A percentile compares a stretch with the other conserved stretches of the same genome.
These are phyloP conservation scores for Phalaenopsis equestris DNA, from an alignment of 106 monocot genomes.

Conservation along the genomic window DNA sequence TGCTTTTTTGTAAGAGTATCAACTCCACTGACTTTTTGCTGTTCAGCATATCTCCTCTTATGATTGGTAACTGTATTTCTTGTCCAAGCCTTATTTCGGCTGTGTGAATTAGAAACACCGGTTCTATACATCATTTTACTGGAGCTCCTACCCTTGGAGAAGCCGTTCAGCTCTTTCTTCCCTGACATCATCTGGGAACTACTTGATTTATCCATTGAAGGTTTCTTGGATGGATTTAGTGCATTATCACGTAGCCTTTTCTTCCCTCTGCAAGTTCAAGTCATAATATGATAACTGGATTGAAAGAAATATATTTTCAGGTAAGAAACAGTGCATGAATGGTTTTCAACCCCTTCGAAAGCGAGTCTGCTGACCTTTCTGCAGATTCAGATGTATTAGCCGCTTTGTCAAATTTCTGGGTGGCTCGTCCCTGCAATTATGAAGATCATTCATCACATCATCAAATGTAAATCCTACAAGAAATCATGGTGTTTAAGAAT, in stretches of 20 bases:
- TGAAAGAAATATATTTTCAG: background rate
- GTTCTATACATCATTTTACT: background rate
- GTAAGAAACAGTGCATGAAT: background rate
- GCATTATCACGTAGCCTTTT: slow-evolving; percentile 13
- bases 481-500: background rate
- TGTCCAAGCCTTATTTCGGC: background rate
- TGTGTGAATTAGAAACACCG: slow-evolving; percentile 1
- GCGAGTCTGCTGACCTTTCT: slow-evolving; percentile 7
- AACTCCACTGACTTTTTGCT: background rate
- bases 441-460: background rate
- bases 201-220: background rate
- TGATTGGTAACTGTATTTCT: slow-evolving; percentile 10
- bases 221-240: background rate
- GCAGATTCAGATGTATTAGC: slow-evolving; percentile 1
- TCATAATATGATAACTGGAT: background rate
- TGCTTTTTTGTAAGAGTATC: background rate
- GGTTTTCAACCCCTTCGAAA: slow-evolving; percentile 14
- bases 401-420: slow-evolving; percentile 15
- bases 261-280: slow-evolving; percentile 22
- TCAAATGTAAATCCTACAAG: background rate
- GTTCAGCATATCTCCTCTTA: slow-evolving; percentile 11
- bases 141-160: background rate
- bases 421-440: slow-evolving; percentile 27
- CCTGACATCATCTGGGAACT: background rate
- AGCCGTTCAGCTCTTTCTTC: slow-evolving; percentile 13